Base-by-base conservation (phyloP, 2,329 filamentous ascomycete genomes). In the Aaosphaeria pasadenensis region DNA sequence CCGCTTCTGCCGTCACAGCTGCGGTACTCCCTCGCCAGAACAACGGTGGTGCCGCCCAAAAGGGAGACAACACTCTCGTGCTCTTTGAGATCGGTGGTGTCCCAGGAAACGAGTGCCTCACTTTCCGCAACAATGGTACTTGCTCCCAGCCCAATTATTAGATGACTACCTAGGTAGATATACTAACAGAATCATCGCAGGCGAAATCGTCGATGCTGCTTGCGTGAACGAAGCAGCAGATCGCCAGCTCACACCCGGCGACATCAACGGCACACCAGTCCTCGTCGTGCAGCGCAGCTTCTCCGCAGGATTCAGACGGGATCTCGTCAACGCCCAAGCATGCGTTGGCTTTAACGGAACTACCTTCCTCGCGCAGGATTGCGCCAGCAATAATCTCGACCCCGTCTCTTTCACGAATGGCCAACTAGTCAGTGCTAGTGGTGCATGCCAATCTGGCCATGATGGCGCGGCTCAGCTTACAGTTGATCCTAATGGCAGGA, bases 301-400 rank as follows among this genome's bases (percentile, higher is more conserved):
- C 53, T 62, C 57, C 17, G 60, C 61, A n/a, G 70, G 58, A 28
- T 74, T 74, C 57, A 63, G 70, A 0, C 58, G 63, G 6, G 71
- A 74, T 51, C 64, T 75, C 6, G 70, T 72, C 5, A 61, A 53
- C 44, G 60, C 64, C 41, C 53, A 69, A 40, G 71, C 65, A 9
- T 74, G 72, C 49, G 62, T 74, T 11, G 71, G 68, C 9, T 73
- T 71, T 61, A 73, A 73, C 50, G 65, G 67, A 31, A 72, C 66
- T 6, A 58, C 61, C 17, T 71, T 74, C 57, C 54, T 57, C 24
- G 71, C 71, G 6, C 60, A 66, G 48, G 67, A 71, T 55, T 74
- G 72, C 30, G 38, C 49, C 11, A 44, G 39, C 7, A 30, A 40
- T 9, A 49, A 47, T 33, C 35, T 57, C 13, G 53, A 55, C 24